Evolutionary conservation across 495 filamentous ascomycete species (phyloP).

Genomic region (Umbilicaria muhlenbergii): DNA sequence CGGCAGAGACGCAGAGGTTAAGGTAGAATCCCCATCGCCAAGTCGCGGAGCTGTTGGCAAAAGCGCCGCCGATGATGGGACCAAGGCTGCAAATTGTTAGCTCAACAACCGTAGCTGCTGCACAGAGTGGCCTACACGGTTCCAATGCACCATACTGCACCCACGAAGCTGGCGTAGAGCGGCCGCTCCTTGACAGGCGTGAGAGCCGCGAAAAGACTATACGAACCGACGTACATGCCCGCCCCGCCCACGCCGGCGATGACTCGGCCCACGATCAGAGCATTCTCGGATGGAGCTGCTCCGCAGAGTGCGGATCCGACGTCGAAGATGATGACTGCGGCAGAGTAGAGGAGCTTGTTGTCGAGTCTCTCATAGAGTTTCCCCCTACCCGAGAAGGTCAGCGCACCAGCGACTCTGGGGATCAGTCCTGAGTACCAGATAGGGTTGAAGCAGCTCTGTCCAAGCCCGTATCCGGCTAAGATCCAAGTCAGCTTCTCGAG

Average conservation of each 20-base stretch:
- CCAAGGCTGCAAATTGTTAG: not conserved
- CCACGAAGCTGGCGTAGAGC: slow-evolving; percentile 22
- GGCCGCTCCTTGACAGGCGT: slow-evolving; percentile 29
- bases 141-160: slow-evolving; percentile 7
- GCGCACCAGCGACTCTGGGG: slow-evolving; percentile 19
- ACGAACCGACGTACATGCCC: slow-evolving; percentile 11
- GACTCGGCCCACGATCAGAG: slow-evolving; percentile 16
- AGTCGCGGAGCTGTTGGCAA: slow-evolving; percentile 17
- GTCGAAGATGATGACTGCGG: slow-evolving; percentile 12
- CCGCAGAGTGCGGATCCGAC: slow-evolving; percentile 11
- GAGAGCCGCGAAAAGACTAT: slow-evolving; percentile 24
- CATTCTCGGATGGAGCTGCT: slow-evolving; percentile 11
- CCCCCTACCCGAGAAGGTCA: slow-evolving; percentile 2
- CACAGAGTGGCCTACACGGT: slow-evolving; percentile 38
- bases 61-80: slow-evolving; percentile 17
- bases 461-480: slow-evolving; percentile 26
- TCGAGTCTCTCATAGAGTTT: not conserved
- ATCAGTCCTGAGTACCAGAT: slow-evolving; percentile 14
- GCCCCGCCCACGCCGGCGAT: slow-evolving; percentile 14
- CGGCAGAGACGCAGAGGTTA: slow-evolving; percentile 36
- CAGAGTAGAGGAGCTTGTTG: not conserved
- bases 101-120: slow-evolving; percentile 19
- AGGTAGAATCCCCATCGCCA: slow-evolving; percentile 53
- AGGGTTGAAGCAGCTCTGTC: slow-evolving; percentile 16
- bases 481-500: slow-evolving; percentile 33